Evolutionary conservation across 495 filamentous ascomycete genomes (phyloP).

Genomic region (Endocarpon pusillum): DNA sequence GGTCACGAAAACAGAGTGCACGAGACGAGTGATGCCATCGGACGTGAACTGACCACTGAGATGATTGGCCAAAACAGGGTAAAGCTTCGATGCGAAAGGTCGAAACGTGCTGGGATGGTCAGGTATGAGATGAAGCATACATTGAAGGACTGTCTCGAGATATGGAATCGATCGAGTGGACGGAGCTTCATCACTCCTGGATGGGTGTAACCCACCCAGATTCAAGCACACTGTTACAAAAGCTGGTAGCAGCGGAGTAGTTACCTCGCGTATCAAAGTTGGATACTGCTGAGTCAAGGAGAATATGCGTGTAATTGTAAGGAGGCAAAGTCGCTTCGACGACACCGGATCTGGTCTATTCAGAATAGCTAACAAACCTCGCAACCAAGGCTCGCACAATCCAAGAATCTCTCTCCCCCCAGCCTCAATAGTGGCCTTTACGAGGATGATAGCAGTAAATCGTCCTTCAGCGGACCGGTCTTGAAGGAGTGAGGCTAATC

Average conservation of each 20-base stretch:
- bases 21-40: slow-evolving; percentile 20
- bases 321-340: slow-evolving; percentile 53
- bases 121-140: slow-evolving; percentile 51
- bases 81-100: slow-evolving; percentile 51
- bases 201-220: slow-evolving; percentile 32
- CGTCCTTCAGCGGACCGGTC: slow-evolving; percentile 54
- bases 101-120: slow-evolving; percentile 66
- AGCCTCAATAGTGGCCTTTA: slow-evolving; percentile 65
- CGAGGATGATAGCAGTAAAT: slow-evolving; percentile 57
- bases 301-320: slow-evolving; percentile 68
- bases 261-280: slow-evolving; percentile 71
- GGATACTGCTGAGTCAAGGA: slow-evolving; percentile 62
- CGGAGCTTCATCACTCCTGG: background rate
- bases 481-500: slow-evolving; percentile 55
- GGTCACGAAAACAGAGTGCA: slow-evolving; percentile 33
- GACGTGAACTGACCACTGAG: slow-evolving; percentile 11
- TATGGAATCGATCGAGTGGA: slow-evolving; percentile 27
- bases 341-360: slow-evolving; percentile 62
- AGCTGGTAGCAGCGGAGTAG: slow-evolving; percentile 59
- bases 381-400: slow-evolving; percentile 51
- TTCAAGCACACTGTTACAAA: slow-evolving; percentile 60
- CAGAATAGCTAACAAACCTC: slow-evolving; percentile 50
- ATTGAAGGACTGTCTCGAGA: slow-evolving; percentile 42
- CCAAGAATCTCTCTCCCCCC: slow-evolving; percentile 66
- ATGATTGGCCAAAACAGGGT: slow-evolving; percentile 36